Base-by-base conservation (phyloP, 768 basidiomycete species). In the Amanita molliuscula region DNA sequence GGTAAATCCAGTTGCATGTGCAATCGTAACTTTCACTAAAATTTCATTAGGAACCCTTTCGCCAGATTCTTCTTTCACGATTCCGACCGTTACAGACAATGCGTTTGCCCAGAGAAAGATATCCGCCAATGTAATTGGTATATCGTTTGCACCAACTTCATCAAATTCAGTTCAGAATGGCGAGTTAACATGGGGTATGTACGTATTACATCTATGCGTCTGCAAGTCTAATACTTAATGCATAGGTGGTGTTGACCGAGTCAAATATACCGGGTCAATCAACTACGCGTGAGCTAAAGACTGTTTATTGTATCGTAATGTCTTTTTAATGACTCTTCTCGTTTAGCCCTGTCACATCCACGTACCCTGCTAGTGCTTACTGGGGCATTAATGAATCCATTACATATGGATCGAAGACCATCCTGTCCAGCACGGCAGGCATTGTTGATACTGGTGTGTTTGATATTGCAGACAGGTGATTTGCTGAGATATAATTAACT, bases 351-450 rank as follows among this genome's bases (percentile, higher is more conserved):
- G 43, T 78, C 40, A 81, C 79, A 6, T 56, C 47, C 18, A 75
- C 72, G 2, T 58, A 45, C 29, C 80, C 79, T 23, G 68, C 76
- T 28, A 62, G 54, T 46, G 56, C 63, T 25, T 81, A 70, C 68
- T 82, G 80, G 81, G 81, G 81, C 33, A 78, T 82, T 53, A 66
- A 78, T 59, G 72, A 82, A 62, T 68, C 68, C 52, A 67, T 81
- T 53, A 66, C 65, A 15, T 80, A 78, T 54, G 77, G 78, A 9
- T 57, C 65, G 8, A 73, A 64, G 7, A 63, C 64, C 16, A 77
- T 81, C 43, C 62, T 81, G 50, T 26, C 65, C 9, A 61, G 48
- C 48, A 73, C 71, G 31, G 73, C 76, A 37, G 81, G 80, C 53
- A 77, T 82, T 53, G 76, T 82, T 43, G 79, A 81, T 56, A 81